These are phyloP conservation scores for Alternaria alternata DNA, from an alignment of 2,329 filamentous ascomycete genomes.

Conservation along the genomic window DNA sequence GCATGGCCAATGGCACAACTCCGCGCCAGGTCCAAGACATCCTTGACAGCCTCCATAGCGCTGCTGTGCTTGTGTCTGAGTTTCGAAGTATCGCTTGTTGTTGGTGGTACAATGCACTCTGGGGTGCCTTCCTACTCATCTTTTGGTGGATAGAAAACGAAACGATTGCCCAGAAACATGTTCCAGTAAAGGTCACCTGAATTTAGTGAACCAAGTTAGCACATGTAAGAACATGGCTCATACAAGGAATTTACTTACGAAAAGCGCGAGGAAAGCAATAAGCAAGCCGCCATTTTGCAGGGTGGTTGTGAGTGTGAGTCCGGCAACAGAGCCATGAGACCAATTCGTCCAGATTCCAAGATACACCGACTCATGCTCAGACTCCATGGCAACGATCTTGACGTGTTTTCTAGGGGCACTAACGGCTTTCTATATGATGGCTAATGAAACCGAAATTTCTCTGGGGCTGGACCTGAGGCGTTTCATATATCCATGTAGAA, in stretches of 20 bases:
- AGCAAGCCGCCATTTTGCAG: slow-evolving; percentile 42
- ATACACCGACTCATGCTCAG: not conserved
- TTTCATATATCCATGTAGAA: too few species aligned
- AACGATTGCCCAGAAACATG: slow-evolving; percentile 41
- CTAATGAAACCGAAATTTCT: too few species aligned
- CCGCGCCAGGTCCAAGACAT: slow-evolving; percentile 27
- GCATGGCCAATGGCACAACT: not conserved
- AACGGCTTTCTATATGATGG: too few species aligned
- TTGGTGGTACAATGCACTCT: slow-evolving; percentile 44
- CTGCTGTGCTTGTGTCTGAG: slow-evolving; percentile 31
- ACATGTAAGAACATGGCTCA: too few species aligned
- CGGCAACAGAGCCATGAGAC: slow-evolving; percentile 36
- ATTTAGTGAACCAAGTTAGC: too few species aligned
- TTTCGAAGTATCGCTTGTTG: slow-evolving; percentile 48
- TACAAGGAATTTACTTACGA: too few species aligned
- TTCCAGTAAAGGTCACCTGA: slow-evolving; percentile 20
- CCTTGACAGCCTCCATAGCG: slow-evolving; percentile 25
- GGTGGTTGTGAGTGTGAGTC: slow-evolving; percentile 45
- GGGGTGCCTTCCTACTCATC: slow-evolving; percentile 5
- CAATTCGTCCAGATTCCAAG: slow-evolving; percentile 23
- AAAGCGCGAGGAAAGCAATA: slow-evolving; percentile 48
- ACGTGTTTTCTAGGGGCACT: too few species aligned
- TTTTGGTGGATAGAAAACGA: slow-evolving; percentile 27
- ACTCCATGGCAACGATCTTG: too few species aligned
- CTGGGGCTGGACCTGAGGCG: too few species aligned